Percentiles rank a stretch among this genome's conserved stretches.
Conservation (phyloP, 2,329 filamentous ascomycete species). For the Fusarium graminum region DNA sequence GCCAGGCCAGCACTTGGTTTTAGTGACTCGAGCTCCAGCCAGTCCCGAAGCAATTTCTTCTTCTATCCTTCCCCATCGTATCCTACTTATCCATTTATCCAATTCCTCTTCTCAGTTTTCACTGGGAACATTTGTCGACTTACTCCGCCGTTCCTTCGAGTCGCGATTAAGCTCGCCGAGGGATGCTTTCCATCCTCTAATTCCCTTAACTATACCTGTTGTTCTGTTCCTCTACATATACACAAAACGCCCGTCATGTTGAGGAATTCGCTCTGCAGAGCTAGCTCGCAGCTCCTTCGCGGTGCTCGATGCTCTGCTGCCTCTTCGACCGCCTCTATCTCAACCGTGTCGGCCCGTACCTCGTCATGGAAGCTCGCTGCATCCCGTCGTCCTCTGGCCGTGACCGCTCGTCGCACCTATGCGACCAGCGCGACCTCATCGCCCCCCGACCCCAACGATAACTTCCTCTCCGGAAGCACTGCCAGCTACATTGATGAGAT, state of each 20-base stretch:
- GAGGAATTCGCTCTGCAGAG: constrained; percentile 75
- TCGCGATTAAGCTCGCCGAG: constrained; percentile 51
- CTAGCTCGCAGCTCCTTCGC: constrained; percentile 72
- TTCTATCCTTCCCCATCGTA: constrained; percentile 31
- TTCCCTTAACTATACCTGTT: constrained; percentile 31
- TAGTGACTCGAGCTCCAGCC: constrained; percentile 41
- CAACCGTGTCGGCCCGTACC: constrained; percentile 56
- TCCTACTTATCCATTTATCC: constrained; percentile 24
- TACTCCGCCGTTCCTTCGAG: constrained; percentile 63
- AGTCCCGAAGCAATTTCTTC: constrained; percentile 46
- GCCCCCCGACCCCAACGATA: constrained; percentile 86
- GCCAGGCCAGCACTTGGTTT: constrained; percentile 13
- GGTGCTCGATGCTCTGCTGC: constrained; percentile 63
- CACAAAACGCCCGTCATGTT: constrained; percentile 69
- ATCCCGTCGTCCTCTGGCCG: constrained; percentile 63
- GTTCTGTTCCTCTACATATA: constrained; percentile 39
- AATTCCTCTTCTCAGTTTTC: constrained; percentile 41
- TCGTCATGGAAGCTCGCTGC: constrained; percentile 61
- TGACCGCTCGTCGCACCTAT: constrained; percentile 65
- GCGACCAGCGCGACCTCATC: constrained; percentile 66
- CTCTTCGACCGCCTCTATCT: constrained; percentile 58
- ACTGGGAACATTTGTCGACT: constrained; percentile 54
- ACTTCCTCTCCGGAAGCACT: constrained; percentile 95
- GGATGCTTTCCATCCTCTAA: constrained; percentile 51
- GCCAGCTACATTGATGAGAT: constrained; percentile 99